These are phyloP conservation scores for Neoscytalidium dimidiatum DNA, from an alignment of 2,329 filamentous ascomycete species.

Conservation along the genomic window DNA sequence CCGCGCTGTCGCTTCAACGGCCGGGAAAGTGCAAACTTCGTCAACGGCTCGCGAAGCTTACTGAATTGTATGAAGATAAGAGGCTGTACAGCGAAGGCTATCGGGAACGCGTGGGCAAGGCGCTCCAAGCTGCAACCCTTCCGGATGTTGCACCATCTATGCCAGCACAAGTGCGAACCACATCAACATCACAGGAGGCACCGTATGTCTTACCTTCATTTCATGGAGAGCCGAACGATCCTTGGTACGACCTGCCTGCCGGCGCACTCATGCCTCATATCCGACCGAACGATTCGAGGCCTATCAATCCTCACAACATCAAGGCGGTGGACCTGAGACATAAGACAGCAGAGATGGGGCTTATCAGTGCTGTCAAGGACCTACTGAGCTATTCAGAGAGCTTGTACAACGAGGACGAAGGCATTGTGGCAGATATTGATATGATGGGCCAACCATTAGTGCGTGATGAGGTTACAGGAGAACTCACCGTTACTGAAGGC, in stretches of 20 bases:
- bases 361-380: slow-evolving; percentile 68
- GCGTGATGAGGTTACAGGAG: slow-evolving; percentile 66
- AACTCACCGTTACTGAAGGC: slow-evolving; percentile 66
- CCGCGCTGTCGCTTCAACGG: slow-evolving; percentile 56
- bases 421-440: slow-evolving; percentile 64
- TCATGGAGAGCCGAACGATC: slow-evolving; percentile 72
- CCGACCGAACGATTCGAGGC: slow-evolving; percentile 71
- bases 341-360: slow-evolving; percentile 66
- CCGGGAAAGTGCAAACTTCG: slow-evolving; percentile 66
- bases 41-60: slow-evolving; percentile 63
- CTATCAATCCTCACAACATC: slow-evolving; percentile 71
- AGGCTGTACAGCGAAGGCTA: slow-evolving; percentile 60
- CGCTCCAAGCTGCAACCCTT: slow-evolving; percentile 50
- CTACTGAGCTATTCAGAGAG: slow-evolving; percentile 70
- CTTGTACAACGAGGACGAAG: slow-evolving; percentile 61
- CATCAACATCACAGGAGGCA: slow-evolving; percentile 50
- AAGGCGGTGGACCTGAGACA: slow-evolving; percentile 70
- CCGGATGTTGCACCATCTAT: slow-evolving; percentile 20
- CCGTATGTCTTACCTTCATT: slow-evolving; percentile 73
- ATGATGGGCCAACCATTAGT: slow-evolving; percentile 71
- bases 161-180: slow-evolving; percentile 32
- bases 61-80: slow-evolving; percentile 71
- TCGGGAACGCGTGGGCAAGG: slow-evolving; percentile 61
- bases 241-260: slow-evolving; percentile 82
- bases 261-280: slow-evolving; percentile 80